phyloP scores from a whole-genome alignment of 2,329 filamentous ascomycete genomes.

The Phaeosphaeriaceae sp. region DNA sequence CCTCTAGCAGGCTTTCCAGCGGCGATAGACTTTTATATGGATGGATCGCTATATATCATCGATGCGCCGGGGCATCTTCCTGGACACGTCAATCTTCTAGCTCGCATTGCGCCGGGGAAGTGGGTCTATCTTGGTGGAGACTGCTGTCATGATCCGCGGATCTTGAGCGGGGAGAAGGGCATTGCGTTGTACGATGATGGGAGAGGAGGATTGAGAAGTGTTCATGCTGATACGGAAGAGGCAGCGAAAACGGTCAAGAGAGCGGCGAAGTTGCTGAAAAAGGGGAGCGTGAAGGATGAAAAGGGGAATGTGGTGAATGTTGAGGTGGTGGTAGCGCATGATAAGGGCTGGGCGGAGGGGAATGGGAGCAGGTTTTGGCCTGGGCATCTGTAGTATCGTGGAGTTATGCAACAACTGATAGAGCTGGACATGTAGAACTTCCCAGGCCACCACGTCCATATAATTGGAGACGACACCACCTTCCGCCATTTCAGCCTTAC shows the following conservation, averaged over 20 bases:
- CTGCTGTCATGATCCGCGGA: constrained; percentile 60
- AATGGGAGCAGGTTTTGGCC: constrained; percentile 45
- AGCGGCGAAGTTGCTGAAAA: constrained; percentile 47
- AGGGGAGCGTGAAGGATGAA: constrained; percentile 27
- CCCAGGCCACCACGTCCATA: no score
- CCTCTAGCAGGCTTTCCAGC: constrained; percentile 54
- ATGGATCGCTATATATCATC: constrained; percentile 57
- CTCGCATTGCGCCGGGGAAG: constrained; percentile 45
- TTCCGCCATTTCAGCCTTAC: no score
- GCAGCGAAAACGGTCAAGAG: constrained; percentile 54
- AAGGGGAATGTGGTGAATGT: constrained; percentile 38
- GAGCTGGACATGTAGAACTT: no score
- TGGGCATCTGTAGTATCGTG: constrained; percentile 12
- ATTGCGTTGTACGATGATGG: constrained; percentile 60
- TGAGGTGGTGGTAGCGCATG: constrained; percentile 61
- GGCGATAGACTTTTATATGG: constrained; percentile 56
- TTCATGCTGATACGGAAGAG: constrained; percentile 58
- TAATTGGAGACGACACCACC: no score
- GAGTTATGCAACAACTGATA: no score
- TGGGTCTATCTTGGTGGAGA: constrained; percentile 62
- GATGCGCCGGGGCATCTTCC: constrained; percentile 60
- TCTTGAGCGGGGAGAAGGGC: constrained; percentile 59
- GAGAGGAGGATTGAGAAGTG: constrained; percentile 54
- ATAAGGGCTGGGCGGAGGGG: constrained; percentile 55
- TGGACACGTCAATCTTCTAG: constrained; percentile 61